Percentiles rank a stretch among this genome's conserved stretches.
These are phyloP conservation scores for Cadophora gregata DNA, from an alignment of 2,329 filamentous ascomycete species.

Conservation along the genomic window DNA sequence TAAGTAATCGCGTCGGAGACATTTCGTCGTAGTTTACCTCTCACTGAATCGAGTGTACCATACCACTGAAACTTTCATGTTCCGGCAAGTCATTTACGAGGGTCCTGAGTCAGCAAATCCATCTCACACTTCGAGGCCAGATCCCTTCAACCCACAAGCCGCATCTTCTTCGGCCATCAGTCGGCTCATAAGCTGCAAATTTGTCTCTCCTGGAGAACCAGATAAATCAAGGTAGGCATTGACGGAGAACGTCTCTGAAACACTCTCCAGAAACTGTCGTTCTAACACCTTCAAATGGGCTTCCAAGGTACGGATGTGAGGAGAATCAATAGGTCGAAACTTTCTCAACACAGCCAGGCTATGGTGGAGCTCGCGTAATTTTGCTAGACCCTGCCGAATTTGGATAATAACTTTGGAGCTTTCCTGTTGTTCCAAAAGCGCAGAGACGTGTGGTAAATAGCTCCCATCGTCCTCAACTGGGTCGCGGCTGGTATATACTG, in stretches of 20 bases:
- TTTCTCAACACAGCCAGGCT: too few species aligned
- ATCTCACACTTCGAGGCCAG: not conserved
- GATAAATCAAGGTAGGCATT: not conserved
- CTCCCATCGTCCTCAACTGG: too few species aligned
- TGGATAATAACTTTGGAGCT: too few species aligned
- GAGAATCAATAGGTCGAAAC: too few species aligned
- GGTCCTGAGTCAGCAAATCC: not conserved
- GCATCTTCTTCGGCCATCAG: not conserved
- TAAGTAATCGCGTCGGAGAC: not conserved
- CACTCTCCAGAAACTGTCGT: not conserved
- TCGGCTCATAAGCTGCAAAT: not conserved
- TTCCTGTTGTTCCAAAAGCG: too few species aligned
- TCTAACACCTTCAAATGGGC: not conserved
- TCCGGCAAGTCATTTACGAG: not conserved
- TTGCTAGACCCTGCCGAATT: too few species aligned
- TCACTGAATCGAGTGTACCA: not conserved
- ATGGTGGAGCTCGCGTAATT: too few species aligned
- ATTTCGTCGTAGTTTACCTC: not conserved
- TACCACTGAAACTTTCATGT: too few species aligned
- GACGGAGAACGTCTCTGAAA: not conserved
- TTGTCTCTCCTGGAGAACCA: not conserved
- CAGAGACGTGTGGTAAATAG: too few species aligned
- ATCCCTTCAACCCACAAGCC: not conserved
- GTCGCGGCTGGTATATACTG: too few species aligned
- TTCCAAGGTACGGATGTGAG: not conserved